Evolutionary conservation across 768 basidiomycete genomes (phyloP).

Genomic region (Kwoniella botswanensis): DNA sequence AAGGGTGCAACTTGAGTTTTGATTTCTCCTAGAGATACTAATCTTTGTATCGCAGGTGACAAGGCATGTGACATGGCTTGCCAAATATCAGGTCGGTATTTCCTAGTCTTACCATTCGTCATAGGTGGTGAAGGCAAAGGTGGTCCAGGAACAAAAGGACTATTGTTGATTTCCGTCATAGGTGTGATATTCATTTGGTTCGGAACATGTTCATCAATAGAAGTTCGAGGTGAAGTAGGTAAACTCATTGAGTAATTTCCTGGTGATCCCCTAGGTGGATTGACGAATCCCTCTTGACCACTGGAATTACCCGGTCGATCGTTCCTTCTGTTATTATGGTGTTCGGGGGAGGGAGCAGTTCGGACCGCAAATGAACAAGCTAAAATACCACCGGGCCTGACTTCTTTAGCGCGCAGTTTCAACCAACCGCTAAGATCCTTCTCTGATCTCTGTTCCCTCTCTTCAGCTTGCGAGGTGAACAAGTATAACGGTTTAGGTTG

Average conservation of each 20-base stretch:
- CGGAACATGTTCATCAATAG: conserved; percentile 8
- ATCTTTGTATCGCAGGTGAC: conserved; percentile 31
- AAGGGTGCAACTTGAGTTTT: conserved; percentile 30
- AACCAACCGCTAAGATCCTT: conserved; percentile 35
- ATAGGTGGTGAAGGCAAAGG: conserved; percentile 21
- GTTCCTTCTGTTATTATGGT: background rate
- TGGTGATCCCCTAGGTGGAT: conserved; percentile 14
- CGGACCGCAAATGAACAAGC: conserved; percentile 30
- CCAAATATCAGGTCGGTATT: conserved; percentile 33
- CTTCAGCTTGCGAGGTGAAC: conserved; percentile 19
- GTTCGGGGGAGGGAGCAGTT: background rate
- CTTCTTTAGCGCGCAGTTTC: conserved; percentile 27
- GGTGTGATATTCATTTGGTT: conserved; percentile 13
- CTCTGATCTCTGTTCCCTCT: conserved; percentile 29
- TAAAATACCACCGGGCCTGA: conserved; percentile 32
- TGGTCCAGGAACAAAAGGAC: conserved; percentile 2
- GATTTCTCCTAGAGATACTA: conserved; percentile 38
- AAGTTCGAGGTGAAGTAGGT: conserved; percentile 18
- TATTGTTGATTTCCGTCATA: conserved; percentile 17
- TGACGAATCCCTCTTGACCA: background rate
- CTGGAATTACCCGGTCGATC: background rate
- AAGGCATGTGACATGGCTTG: conserved; percentile 36
- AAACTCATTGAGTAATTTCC: conserved; percentile 17
- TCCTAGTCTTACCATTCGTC: conserved; percentile 11
- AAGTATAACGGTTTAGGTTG: conserved; percentile 2